Base-by-base conservation (phyloP, 2,329 filamentous ascomycete genomes). In the Acarospora socialis region DNA sequence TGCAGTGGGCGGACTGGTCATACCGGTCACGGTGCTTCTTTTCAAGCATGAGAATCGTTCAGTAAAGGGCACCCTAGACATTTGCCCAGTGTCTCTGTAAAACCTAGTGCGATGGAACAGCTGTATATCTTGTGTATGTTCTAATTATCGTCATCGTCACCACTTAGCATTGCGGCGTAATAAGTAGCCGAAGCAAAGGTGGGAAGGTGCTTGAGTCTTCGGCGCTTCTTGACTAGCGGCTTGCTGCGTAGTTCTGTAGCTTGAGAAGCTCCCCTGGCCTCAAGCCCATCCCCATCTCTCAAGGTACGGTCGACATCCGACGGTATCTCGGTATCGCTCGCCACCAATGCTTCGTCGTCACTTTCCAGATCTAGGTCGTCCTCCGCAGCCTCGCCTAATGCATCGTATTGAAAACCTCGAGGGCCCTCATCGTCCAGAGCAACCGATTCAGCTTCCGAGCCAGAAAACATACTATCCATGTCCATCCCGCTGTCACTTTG, bases 141-240 rank as follows among this genome's bases (percentile, higher is more conserved):
- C 37, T 34, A 17, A 34, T 47, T 43, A 30, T 47, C 49, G 28
- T 74, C 74, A 40, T 75, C 73, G 31, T 90, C 81, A 41, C 73
- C 69, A 3, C 66, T 81, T 52, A 93, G 57, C 59, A 93, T 67
- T 46, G 79, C 80, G 10, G 84, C 87, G 55, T 95, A 98, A 53
- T 95, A 90, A 33, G 95, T 90, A 19, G 70, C 79, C 19, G 82
- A 92, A 13, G 92, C 90, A 61, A 98, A 98, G 21, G 75, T 92
- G 5, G 90, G 90, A 45, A 98, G 63, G 42, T 74, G 73, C 68
- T 84, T 93, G 55, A 95, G 65, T 61, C 82, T 82, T 67, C 77
- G 83, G 60, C 70, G 77, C 60, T 80, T 81, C 52, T 72, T 55
- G 41, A 13, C 31, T 34, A 21, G 40, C 33, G 27, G 35, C 41